These are phyloP conservation scores for Cladophialophora bantiana DNA, from an alignment of 2,329 filamentous ascomycete species.

Conservation along the genomic window DNA sequence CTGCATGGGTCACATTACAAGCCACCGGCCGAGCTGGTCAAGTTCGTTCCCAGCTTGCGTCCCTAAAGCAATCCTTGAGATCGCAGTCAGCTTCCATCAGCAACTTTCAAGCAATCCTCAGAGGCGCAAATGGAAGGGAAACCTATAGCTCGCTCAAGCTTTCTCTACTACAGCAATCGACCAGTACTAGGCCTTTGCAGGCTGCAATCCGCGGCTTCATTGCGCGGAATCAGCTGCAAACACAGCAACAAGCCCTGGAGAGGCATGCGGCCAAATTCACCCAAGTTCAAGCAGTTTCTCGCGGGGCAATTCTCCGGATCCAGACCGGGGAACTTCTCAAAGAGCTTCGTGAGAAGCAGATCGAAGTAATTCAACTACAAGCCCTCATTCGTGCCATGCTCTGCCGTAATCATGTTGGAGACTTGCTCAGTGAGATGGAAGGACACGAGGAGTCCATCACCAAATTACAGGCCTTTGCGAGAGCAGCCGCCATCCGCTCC, in stretches of 20 bases:
- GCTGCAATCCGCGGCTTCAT: constrained; percentile 54
- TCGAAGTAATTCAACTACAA: constrained; percentile 74
- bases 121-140: constrained; percentile 55
- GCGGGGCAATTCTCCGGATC: constrained; percentile 52
- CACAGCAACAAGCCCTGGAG: constrained; percentile 45
- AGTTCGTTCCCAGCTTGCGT: constrained; percentile 45
- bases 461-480: constrained; percentile 75
- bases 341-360: constrained; percentile 72
- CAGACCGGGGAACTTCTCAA: constrained; percentile 64
- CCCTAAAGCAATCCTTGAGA: constrained; percentile 50
- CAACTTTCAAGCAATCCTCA: constrained; percentile 60
- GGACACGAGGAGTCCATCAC: constrained; percentile 79
- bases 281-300: constrained; percentile 50
- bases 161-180: constrained; percentile 65
- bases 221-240: constrained; percentile 44
- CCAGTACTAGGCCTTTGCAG: constrained; percentile 69
- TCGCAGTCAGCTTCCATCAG: constrained; percentile 54
- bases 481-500: constrained; percentile 75
- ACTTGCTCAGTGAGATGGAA: constrained; percentile 77
- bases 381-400: constrained; percentile 79
- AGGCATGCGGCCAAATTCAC: constrained; percentile 44
- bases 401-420: constrained; percentile 74
- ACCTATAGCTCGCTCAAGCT: constrained; percentile 53
- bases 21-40: constrained; percentile 53
- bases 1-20: constrained; percentile 55